Evolutionary conservation across 108 stramenopile species (phyloP).

Genomic region (Nitzschia sp.): DNA sequence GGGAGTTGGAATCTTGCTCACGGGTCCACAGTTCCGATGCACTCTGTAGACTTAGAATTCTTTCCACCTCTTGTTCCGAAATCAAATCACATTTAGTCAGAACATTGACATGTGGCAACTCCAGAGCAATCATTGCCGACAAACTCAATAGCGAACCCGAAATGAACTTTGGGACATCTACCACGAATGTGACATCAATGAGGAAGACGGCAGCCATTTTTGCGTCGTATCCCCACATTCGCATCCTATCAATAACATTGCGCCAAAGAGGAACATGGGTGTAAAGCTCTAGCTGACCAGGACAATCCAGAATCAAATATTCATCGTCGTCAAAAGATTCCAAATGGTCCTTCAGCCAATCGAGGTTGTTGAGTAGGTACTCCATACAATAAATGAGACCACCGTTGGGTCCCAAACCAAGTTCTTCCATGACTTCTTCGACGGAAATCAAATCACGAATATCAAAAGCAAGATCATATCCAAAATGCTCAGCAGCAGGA

Average conservation of each 20-base stretch:
- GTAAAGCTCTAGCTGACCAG: conserved; percentile 96
- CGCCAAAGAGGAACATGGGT: conserved; percentile 97
- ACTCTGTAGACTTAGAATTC: conserved; percentile 70
- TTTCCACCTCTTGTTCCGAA: conserved; percentile 69
- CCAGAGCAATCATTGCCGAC: conserved; percentile 94
- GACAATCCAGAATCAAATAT: conserved; percentile 97
- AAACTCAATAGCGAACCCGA: conserved; percentile 88
- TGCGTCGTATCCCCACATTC: conserved; percentile 79
- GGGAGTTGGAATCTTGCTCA: conserved; percentile 47
- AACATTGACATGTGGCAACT: conserved; percentile 95
- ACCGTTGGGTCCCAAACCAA: conserved; percentile 96
- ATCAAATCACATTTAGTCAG: conserved; percentile 94
- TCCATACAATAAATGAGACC: conserved; percentile 98
- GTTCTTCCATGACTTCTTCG: conserved; percentile 97
- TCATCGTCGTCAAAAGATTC: conserved; percentile 93
- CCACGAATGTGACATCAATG: conserved; percentile 85
- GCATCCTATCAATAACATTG: conserved; percentile 77
- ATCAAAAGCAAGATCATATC: conserved; percentile 85
- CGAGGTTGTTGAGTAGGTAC: conserved; percentile 92
- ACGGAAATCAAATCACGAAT: conserved; percentile 93
- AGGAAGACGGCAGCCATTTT: conserved; percentile 89
- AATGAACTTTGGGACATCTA: conserved; percentile 87
- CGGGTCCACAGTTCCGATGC: conserved; percentile 81
- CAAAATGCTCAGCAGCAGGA: conserved; percentile 94
- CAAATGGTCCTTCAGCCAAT: conserved; percentile 90